Percentiles rank a stretch among this genome's conserved stretches.
phyloP scores from a whole-genome alignment of 2,329 filamentous ascomycete genomes.

The Alternaria viburni region DNA sequence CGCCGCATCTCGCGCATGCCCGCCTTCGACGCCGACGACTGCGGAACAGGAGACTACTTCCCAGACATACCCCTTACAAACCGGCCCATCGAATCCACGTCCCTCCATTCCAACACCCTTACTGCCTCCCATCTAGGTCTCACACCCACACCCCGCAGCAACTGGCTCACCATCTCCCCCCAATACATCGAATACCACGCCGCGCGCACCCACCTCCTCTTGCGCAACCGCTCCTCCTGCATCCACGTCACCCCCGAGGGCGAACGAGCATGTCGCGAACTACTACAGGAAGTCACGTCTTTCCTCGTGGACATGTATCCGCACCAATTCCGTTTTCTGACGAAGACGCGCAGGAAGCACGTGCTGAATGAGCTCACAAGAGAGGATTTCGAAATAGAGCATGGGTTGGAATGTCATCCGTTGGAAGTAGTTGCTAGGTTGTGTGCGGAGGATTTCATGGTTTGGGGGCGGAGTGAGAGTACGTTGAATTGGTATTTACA shows the following conservation, averaged over 20 bases:
- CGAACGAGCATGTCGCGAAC: constrained; percentile 55
- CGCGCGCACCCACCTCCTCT: constrained; percentile 52
- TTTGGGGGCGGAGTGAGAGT: constrained; percentile 54
- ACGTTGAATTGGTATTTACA: constrained; percentile 57
- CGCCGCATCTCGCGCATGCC: constrained; percentile 32
- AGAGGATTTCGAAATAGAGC: constrained; percentile 52
- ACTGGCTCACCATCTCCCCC: constrained; percentile 59
- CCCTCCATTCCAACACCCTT: neutral
- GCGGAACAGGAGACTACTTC: constrained; percentile 37
- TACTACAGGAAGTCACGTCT: constrained; percentile 53
- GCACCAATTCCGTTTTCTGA: constrained; percentile 47
- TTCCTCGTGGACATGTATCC: constrained; percentile 56
- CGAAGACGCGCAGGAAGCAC: constrained; percentile 17
- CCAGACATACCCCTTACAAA: constrained; percentile 27
- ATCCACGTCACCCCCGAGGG: constrained; percentile 55
- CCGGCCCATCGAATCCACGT: constrained; percentile 7
- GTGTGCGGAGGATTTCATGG: constrained; percentile 60
- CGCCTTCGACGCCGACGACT: constrained; percentile 39
- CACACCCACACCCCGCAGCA: constrained; percentile 51
- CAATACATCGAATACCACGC: constrained; percentile 54
- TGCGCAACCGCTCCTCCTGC: constrained; percentile 49
- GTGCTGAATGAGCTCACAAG: constrained; percentile 53
- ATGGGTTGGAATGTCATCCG: constrained; percentile 48
- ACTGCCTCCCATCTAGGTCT: constrained; percentile 48
- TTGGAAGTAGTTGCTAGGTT: constrained; percentile 59